Conservation (phyloP, 495 filamentous ascomycete species). For the Neurospora sp. region DNA sequence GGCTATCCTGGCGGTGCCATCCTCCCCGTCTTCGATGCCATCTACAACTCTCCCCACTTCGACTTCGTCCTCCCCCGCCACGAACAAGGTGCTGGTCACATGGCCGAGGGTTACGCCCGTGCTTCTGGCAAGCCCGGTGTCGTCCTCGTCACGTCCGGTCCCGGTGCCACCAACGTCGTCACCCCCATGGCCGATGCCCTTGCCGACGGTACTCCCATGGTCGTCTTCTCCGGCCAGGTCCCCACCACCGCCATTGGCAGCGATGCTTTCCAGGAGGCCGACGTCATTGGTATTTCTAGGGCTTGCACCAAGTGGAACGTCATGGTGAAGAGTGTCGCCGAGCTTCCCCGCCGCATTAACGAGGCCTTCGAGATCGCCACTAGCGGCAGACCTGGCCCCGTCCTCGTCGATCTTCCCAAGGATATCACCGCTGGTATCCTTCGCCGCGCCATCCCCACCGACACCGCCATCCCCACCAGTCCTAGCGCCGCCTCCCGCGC, state of each 20-base stretch:
- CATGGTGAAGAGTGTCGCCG: constrained; percentile 70
- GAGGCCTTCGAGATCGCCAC: constrained; percentile 82
- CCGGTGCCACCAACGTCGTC: constrained; percentile 68
- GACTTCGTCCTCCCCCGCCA: constrained; percentile 66
- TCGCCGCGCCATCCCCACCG: constrained; percentile 56
- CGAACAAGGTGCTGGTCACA: constrained; percentile 73
- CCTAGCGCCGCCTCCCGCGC: constrained; percentile 61
- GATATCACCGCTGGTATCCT: constrained; percentile 64
- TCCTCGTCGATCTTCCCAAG: constrained; percentile 70
- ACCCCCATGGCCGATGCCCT: constrained; percentile 73
- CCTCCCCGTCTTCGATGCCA: constrained; percentile 75
- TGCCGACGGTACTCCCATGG: constrained; percentile 68
- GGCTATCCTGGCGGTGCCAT: constrained; percentile 73
- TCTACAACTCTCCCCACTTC: constrained; percentile 72
- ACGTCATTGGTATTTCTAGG: constrained; percentile 65
- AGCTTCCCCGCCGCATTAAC: constrained; percentile 67
- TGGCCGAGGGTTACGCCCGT: constrained; percentile 71
- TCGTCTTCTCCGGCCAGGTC: constrained; percentile 74
- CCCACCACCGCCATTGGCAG: constrained; percentile 61
- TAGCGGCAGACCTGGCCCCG: constrained; percentile 64
- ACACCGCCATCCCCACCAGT: constrained; percentile 49
- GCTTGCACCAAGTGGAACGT: constrained; percentile 82
- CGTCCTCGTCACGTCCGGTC: constrained; percentile 69
- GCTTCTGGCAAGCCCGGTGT: constrained; percentile 67
- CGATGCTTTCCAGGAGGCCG: constrained; percentile 74